These are phyloP conservation scores for Cladosporium sp. DNA, from an alignment of 2,329 filamentous ascomycete genomes.

Conservation along the genomic window DNA sequence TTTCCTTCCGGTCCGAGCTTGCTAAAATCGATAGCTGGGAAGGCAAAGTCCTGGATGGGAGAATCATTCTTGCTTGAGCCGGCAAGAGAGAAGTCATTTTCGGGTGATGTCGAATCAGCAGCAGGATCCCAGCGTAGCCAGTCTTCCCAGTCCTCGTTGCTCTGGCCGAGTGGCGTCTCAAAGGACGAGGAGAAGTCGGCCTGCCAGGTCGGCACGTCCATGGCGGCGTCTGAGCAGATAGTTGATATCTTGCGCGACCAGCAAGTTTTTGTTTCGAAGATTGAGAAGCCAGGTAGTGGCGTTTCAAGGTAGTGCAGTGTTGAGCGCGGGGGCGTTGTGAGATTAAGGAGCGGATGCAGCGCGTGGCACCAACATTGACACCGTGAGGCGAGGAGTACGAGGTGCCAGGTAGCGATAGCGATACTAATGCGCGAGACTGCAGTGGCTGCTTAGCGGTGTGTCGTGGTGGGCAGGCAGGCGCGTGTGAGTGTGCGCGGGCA, in stretches of 20 bases:
- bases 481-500: neutral
- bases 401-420: slow-evolving; percentile 4
- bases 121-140: slow-evolving; percentile 51
- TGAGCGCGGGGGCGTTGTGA: neutral
- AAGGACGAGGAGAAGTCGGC: slow-evolving; percentile 16
- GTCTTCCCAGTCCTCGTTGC: slow-evolving; percentile 46
- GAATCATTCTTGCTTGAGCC: slow-evolving; percentile 39
- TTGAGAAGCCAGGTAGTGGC: slow-evolving; percentile 4
- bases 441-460: neutral
- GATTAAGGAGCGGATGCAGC: slow-evolving; percentile 5
- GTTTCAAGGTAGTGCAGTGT: slow-evolving; percentile 5
- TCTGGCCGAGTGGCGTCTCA: slow-evolving; percentile 19
- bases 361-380: slow-evolving; percentile 11
- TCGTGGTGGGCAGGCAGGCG: slow-evolving; percentile 1
- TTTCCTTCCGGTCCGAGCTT: slow-evolving; percentile 28
- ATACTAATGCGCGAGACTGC: neutral
- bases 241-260: slow-evolving; percentile 7
- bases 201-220: slow-evolving; percentile 18
- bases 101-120: slow-evolving; percentile 36
- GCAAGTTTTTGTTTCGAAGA: neutral
- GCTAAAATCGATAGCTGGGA: slow-evolving; percentile 29
- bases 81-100: slow-evolving; percentile 34
- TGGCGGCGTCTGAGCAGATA: slow-evolving; percentile 2
- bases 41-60: slow-evolving; percentile 34
- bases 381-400: neutral